A percentile compares a stretch with the other conserved stretches of the same genome.
phyloP scores from a whole-genome alignment of 441 rosid species.

The California macrophylla region DNA sequence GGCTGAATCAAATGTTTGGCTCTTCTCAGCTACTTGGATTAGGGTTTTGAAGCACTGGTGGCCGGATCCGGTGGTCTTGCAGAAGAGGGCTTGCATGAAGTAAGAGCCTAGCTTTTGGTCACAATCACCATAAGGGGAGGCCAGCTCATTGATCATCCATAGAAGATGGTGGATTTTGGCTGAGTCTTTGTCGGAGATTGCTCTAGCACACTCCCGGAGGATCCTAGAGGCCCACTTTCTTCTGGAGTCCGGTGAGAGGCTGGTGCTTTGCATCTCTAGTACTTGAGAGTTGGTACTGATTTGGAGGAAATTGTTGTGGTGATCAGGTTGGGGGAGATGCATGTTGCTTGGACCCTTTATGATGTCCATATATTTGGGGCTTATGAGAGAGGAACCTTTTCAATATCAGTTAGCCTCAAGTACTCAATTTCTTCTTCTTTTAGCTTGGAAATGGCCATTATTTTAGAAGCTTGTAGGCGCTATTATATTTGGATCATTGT shows the following conservation, averaged over 20 bases:
- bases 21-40: constrained; percentile 45
- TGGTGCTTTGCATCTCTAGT: constrained; percentile 23
- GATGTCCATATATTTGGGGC: constrained; percentile 30
- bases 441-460: too few species aligned
- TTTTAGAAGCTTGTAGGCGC: too few species aligned
- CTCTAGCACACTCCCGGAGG: constrained; percentile 58
- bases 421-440: too few species aligned
- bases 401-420: not conserved
- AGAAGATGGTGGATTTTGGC: constrained; percentile 54
- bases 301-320: constrained; percentile 3
- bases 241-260: constrained; percentile 43
- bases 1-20: constrained; percentile 50
- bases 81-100: constrained; percentile 65
- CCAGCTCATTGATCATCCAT: constrained; percentile 64
- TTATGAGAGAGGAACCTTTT: constrained; percentile 20
- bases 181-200: constrained; percentile 60
- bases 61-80: constrained; percentile 55
- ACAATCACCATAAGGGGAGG: constrained; percentile 67
- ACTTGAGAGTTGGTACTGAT: constrained; percentile 1
- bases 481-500: constrained; percentile 14
- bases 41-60: constrained; percentile 55
- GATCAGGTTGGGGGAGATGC: not conserved
- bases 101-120: constrained; percentile 59
- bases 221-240: constrained; percentile 56
- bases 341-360: constrained; percentile 22